Percentiles rank a stretch among this genome's conserved stretches.
phyloP scores from a whole-genome alignment of 768 basidiomycete species.

The Suillus alpinus region DNA sequence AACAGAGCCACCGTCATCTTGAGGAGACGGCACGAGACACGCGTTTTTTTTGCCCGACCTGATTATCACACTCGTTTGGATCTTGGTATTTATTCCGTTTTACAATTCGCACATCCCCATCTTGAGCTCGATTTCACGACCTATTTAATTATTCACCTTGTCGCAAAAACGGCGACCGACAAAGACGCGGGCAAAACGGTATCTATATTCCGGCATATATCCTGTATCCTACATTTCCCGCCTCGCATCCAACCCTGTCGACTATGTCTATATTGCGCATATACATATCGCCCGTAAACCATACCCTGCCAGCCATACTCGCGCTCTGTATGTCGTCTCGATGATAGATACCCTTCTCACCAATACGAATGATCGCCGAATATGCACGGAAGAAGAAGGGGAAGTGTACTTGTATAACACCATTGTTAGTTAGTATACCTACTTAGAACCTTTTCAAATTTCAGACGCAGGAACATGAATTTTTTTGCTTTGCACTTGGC shows the following conservation, averaged over 20 bases:
- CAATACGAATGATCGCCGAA: conserved; percentile 24
- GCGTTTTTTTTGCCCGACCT: background rate
- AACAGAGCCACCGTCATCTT: conserved; percentile 21
- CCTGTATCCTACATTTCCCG: conserved; percentile 28
- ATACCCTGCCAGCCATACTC: conserved; percentile 14
- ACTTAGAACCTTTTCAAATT: conserved; percentile 1
- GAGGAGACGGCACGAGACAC: conserved; percentile 6
- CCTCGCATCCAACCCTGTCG: conserved; percentile 15
- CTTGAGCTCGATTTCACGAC: conserved; percentile 21
- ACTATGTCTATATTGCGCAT: conserved; percentile 30
- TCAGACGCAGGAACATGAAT: conserved; percentile 26
- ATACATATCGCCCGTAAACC: conserved; percentile 20
- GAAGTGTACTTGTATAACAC: conserved; percentile 26
- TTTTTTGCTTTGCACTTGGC: conserved; percentile 21
- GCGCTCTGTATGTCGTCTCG: conserved; percentile 20
- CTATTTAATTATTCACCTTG: conserved; percentile 28
- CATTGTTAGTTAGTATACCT: conserved; percentile 32
- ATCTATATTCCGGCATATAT: conserved; percentile 18
- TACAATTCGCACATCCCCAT: conserved; percentile 16
- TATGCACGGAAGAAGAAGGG: conserved; percentile 32
- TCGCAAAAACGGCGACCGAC: conserved; percentile 23
- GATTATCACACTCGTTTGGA: conserved; percentile 9
- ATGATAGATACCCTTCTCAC: conserved; percentile 30
- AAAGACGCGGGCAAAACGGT: conserved; percentile 16
- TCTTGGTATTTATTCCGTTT: conserved; percentile 30